Evolutionary conservation across 192 early-diverging fungal species (phyloP), one percentile per base, ranked within the genome.

Genomic region (Coemansia sp.): DNA sequence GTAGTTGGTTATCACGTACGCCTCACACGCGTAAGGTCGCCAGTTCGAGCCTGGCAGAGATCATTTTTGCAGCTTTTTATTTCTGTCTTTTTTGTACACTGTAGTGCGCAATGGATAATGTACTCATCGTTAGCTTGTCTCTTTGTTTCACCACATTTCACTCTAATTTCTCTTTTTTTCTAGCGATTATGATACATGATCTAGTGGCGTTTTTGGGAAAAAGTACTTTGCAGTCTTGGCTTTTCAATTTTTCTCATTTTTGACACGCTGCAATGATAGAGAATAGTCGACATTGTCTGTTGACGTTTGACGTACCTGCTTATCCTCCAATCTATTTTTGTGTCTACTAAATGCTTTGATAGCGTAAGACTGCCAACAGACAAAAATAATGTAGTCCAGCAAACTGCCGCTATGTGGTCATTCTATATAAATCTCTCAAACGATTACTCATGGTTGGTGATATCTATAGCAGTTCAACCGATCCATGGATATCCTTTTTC

Each of bases 1-100:
- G 69, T 71, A 71, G 69, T 71, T 52, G 69, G 69, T 57, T 71
- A 71, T 71, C 69, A 71, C 64, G 55, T 62, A 41, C 45, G 70
- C 56, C 64, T 73, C 54, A 73, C 70, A 73, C 70, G 56, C 70
- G 45, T 41, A 57, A 66, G 70, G 70, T 73, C 70, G 55, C 70
- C 64, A 59, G 70, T 73, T 73, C 70, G 59, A 73, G 24, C 70
- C 70, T 59, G 70, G 70, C 49, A 59, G 18, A 60, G 18, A 56
- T 58, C 70, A 73, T 53, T 50, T 57, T 53, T 57, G 42, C 22
- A 13, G 55, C 52, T 61, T 59, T 62, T 34, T 37, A 4, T 18
- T 4, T 1, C 27, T 48, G 7, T 48, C 49, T 40, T 57, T 57
- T 53, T 27, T n/a, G 6, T 15, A 23, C 41, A 9, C 27, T 49